Evolutionary conservation across 306 rosid genomes (phyloP).

Genomic region (Fagus sylvatica): DNA sequence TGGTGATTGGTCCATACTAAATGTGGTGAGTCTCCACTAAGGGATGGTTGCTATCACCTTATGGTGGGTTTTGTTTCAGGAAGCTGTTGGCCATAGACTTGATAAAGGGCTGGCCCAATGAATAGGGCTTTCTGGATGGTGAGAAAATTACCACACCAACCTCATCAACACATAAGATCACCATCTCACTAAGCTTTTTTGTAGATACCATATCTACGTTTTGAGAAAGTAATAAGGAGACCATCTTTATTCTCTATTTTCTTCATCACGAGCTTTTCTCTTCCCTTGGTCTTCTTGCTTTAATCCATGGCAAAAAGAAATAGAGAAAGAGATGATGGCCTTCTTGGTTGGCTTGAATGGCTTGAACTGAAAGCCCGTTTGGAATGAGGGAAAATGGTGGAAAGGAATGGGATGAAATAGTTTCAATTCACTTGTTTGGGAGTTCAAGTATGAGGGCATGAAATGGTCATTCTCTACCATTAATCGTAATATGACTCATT

Average conservation of each 20-base stretch:
- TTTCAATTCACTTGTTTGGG: too few species aligned
- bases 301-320: neutral
- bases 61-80: neutral
- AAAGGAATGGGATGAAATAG: too few species aligned
- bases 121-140: constrained; percentile 39
- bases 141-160: constrained; percentile 36
- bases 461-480: too few species aligned
- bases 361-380: too few species aligned
- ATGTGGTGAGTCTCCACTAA: constrained; percentile 29
- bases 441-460: too few species aligned
- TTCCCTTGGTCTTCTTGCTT: constrained; percentile 38
- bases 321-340: neutral
- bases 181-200: constrained; percentile 36
- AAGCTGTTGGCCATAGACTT: constrained; percentile 18
- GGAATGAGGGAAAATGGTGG: too few species aligned
- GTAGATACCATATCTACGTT: constrained; percentile 33
- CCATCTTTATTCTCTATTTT: constrained; percentile 35
- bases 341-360: neutral
- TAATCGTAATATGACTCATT: too few species aligned
- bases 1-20: too few species aligned
- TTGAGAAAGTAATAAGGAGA: constrained; percentile 35
- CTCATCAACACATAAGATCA: constrained; percentile 35
- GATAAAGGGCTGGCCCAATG: constrained; percentile 29
- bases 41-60: neutral
- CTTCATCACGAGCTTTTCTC: constrained; percentile 41